phyloP scores from a whole-genome alignment of 331 rosid genomes.

The Spiraea crenata region DNA sequence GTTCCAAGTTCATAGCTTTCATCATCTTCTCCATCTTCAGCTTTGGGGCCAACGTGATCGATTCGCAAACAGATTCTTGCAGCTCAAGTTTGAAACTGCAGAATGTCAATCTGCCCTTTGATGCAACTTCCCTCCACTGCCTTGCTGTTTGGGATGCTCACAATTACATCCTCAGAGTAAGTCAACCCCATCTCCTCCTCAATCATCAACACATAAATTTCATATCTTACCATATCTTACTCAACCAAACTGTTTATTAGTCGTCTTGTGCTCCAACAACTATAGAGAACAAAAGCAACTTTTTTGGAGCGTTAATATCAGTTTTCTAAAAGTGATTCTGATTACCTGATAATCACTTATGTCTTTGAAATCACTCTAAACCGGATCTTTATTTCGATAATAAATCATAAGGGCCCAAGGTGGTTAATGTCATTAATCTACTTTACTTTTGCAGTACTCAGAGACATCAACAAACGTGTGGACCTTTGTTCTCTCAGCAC shows the following conservation, averaged over 20 bases:
- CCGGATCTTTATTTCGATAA: neutral
- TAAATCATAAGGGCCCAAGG: neutral
- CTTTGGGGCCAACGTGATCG: constrained; percentile 30
- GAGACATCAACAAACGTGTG: constrained; percentile 42
- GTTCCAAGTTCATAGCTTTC: constrained; percentile 27
- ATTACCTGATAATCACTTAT: too few species aligned
- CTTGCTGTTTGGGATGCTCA: constrained; percentile 64
- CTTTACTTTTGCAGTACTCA: constrained; percentile 48
- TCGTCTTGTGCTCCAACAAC: too few species aligned
- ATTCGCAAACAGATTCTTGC: constrained; percentile 60
- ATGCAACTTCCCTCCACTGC: constrained; percentile 57
- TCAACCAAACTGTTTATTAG: too few species aligned
- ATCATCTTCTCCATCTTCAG: constrained; percentile 27
- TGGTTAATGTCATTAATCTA: neutral
- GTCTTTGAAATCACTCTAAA: too few species aligned
- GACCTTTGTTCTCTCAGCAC: constrained; percentile 73
- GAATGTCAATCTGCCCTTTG: constrained; percentile 43
- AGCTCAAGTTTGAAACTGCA: constrained; percentile 37
- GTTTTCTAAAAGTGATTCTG: too few species aligned
- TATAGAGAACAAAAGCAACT: too few species aligned
- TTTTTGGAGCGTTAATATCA: too few species aligned
- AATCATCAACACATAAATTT: neutral
- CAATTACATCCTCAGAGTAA: constrained; percentile 66
- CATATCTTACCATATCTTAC: too few species aligned
- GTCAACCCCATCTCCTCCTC: constrained; percentile 15